phyloP scores from a whole-genome alignment of 78 protist genomes.

The Polysphondylium violaceum region DNA sequence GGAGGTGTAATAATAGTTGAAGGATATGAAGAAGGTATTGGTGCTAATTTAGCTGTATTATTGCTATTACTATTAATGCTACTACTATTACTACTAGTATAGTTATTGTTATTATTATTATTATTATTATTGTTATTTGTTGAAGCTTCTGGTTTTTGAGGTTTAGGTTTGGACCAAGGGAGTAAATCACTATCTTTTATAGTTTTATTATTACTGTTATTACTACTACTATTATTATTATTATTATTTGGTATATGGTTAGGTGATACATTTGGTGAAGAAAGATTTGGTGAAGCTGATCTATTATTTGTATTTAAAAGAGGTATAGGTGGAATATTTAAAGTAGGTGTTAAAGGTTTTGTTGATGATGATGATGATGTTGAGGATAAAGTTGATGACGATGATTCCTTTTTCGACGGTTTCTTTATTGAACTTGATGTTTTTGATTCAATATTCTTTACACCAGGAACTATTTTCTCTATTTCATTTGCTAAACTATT shows the following conservation, averaged over 20 bases:
- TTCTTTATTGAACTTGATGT: background rate
- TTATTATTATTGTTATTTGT: slow-evolving; percentile 6
- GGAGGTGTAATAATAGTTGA: background rate
- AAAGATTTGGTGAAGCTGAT: too few species aligned
- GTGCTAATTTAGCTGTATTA: background rate
- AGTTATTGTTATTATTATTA: background rate
- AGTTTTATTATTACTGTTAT: too few species aligned
- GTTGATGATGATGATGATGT: slow-evolving; percentile 7
- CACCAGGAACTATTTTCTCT: background rate
- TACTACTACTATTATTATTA: too few species aligned
- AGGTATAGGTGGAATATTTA: too few species aligned
- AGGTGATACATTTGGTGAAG: too few species aligned
- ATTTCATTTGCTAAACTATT: background rate
- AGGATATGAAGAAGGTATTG: background rate
- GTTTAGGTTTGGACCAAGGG: too few species aligned
- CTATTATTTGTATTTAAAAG: background rate
- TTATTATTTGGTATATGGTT: too few species aligned
- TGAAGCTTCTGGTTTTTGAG: too few species aligned
- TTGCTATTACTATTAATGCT: slow-evolving; percentile 22
- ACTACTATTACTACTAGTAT: background rate
- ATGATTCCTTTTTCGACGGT: too few species aligned
- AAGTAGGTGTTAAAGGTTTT: too few species aligned
- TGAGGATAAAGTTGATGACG: background rate
- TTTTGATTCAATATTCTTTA: background rate
- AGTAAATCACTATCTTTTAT: too few species aligned